Base-by-base conservation (phyloP, 2,329 filamentous ascomycete genomes). In the Stagonosporopsis chrysanthemi region DNA sequence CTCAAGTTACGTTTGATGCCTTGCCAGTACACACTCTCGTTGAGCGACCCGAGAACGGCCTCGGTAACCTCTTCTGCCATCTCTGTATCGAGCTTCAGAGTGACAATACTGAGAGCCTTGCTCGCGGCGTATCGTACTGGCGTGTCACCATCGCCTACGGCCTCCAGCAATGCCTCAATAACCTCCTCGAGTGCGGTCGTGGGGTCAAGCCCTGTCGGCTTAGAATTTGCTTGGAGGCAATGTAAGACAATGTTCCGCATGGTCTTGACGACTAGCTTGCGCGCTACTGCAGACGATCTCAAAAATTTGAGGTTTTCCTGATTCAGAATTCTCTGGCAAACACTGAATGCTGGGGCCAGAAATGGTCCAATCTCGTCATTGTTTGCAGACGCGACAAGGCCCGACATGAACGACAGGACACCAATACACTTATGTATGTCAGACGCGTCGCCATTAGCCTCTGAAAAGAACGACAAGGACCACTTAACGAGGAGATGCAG, bases 31-130 rank as follows among this genome's bases (percentile, higher is more conserved):
- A 91, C 77, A 55, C 88, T 86, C 63, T 88, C 86, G 43, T 84
- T 82, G 60, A 88, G 79, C 12, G 81, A 84, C 11, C 89, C 90
- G 28, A 97, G 83, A 11, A 98, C 88, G 0, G 91, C 92, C 58
- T 96, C 90, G 12, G 97, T 88, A 11, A 99, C 89, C 70, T 98
- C 90, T 1, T 86, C 84, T 1, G 91, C 92, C 89, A 97, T 92
- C 22, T 89, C 89, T 0, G 85, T 77, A 41, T 92, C 87, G 7
- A 99, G 79, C 64, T 90, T 93, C 47, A 96, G 80, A 0, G 93
- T 89, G 63, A 98, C 87, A 50, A 96, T 84, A 75, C 92, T 96
- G 41, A 98, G 84, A 4, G 92, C 90, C 78, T 99, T 99, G 75
- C 92, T 97, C 19, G 94, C 91, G 29, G 94, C 90, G 67, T 97